These are phyloP conservation scores for Micractinium sp. DNA, from an alignment of 139 green algal genomes.

Conservation along the genomic window DNA sequence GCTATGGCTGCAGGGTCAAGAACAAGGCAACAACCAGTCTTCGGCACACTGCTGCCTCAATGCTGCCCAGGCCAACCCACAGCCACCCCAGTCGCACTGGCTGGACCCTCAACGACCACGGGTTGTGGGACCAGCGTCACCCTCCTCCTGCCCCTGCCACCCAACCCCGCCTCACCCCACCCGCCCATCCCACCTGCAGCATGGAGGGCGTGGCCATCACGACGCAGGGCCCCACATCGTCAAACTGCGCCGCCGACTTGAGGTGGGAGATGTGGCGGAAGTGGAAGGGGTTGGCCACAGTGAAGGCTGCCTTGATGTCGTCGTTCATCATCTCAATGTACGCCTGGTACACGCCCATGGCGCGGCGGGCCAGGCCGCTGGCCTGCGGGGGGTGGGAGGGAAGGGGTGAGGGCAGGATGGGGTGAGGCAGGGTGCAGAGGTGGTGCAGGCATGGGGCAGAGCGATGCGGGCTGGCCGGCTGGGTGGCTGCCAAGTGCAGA, in stretches of 20 bases:
- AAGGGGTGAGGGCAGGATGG: neutral
- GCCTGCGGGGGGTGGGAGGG: slow-evolving; percentile 34
- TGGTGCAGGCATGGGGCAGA: no score
- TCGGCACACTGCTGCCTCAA: neutral
- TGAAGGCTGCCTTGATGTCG: slow-evolving; percentile 87
- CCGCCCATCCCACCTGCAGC: slow-evolving; percentile 66
- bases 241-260: slow-evolving; percentile 67
- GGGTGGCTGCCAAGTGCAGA: no score
- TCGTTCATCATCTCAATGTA: slow-evolving; percentile 99
- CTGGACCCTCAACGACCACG: no score
- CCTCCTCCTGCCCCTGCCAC: no score
- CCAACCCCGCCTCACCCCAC: no score
- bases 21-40: no score
- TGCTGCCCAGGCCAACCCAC: neutral
- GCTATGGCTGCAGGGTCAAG: no score
- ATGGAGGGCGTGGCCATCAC: slow-evolving; percentile 96
- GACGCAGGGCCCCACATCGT: slow-evolving; percentile 90
- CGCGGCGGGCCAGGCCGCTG: slow-evolving; percentile 74
- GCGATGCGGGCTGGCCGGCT: no score
- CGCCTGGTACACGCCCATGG: slow-evolving; percentile 89
- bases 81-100: neutral
- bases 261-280: slow-evolving; percentile 94
- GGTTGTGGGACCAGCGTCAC: no score
- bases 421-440: neutral
- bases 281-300: slow-evolving; percentile 93